Percentiles rank a stretch among this genome's conserved stretches.
Evolutionary conservation across 2,329 filamentous ascomycete species (phyloP).

Genomic region (Penicillium sp.): DNA sequence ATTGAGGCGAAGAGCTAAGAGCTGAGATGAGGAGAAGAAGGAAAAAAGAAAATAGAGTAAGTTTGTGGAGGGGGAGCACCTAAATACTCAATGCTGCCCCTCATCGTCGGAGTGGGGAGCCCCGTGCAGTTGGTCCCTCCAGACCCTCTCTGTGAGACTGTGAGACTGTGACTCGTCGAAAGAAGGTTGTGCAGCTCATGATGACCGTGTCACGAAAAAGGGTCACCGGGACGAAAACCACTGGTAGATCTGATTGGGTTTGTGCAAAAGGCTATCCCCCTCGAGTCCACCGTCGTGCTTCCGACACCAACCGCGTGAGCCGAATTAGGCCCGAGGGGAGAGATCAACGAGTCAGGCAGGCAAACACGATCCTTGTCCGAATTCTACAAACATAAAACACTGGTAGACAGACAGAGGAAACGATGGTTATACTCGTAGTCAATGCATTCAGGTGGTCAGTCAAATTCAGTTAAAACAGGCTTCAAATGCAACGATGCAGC

Average conservation of each 20-base stretch:
- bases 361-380: background rate
- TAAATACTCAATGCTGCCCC: background rate
- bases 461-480: constrained; percentile 14
- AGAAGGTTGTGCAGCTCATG: background rate
- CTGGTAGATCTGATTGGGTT: constrained; percentile 10
- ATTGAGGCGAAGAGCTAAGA: background rate
- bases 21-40: constrained; percentile 5
- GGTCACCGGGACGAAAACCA: constrained; percentile 20
- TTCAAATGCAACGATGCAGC: constrained; percentile 24
- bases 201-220: constrained; percentile 15
- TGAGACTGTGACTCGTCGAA: background rate
- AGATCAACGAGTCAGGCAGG: background rate
- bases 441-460: background rate
- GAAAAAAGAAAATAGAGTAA: constrained; percentile 6
- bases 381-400: too few relatives aligned
- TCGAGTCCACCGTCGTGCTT: constrained; percentile 9
- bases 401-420: background rate
- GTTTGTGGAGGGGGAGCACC: constrained; percentile 24
- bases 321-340: background rate
- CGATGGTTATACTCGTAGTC: background rate
- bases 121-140: background rate
- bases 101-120: constrained; percentile 9
- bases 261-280: constrained; percentile 13
- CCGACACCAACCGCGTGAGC: constrained; percentile 19
- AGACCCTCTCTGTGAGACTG: background rate